Evolutionary conservation across 495 filamentous ascomycete species (phyloP), one percentile per base, ranked within the genome.

Genomic region (Podospora comata): DNA sequence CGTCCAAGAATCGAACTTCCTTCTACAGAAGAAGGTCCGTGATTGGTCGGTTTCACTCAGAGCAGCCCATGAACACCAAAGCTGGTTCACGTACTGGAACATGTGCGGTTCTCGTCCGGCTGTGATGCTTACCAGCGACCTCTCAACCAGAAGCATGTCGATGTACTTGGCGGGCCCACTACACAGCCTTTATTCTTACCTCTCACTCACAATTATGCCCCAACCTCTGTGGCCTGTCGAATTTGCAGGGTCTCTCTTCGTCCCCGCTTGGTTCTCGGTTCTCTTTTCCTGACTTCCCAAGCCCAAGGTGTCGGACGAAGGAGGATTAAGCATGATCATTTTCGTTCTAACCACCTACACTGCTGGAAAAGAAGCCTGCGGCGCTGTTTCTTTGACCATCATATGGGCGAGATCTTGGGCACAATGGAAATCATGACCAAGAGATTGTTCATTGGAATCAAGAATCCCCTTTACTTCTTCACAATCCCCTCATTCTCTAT

Each of bases 1-100:
- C 2, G 2, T 16, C 61, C 61, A 63, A 63, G 61, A 63, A 48
- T 32, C 34, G 30, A 20, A 27, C 34, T 63, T 63, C 61, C 61
- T 28, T 63, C 61, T 63, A 44, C 61, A 63, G 61, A 63, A 63
- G 27, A 34, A 5, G 32, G 18, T 39, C n/a, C 1, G 7, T 63
- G 61, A 63, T 63, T 63, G 61, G 61, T 63, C 32, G 20, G 32
- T 19, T 48, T 32, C 61, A 39, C n/a, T 23, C 23, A 23, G 23
- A 23, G 1, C 30, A 39, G 30, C n/a, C 61, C 30, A 28, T 19
- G 27, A 28, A 39, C 11, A 28, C 1, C 30, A 32, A 32, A 34
- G 61, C 34, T 19, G 34, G 32, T 28, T n/a, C 48, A 13, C 32
- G 60, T 63, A 63, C 27, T 19, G 61, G 30, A 63, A 34, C 61